Base-by-base conservation (phyloP, 495 filamentous ascomycete species). In the Trichoderma reesei region DNA sequence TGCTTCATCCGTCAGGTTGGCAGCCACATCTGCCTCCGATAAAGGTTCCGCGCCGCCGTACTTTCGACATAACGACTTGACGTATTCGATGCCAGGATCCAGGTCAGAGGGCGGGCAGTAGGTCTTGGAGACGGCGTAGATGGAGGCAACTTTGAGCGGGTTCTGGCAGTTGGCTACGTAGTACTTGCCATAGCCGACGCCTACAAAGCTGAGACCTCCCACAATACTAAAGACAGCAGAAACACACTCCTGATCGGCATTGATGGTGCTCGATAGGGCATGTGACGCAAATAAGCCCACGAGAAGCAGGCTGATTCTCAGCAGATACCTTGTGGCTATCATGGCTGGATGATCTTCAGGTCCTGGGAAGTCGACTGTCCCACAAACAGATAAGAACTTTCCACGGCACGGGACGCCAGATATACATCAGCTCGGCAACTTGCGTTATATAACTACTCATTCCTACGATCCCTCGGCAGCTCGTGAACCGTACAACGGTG, bases 1-100 rank as follows among this genome's bases (percentile, higher is more conserved):
- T 1, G 70, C 73, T 61, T 77, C 72, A 1, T 72, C 67, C 0
- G 76, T 80, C 7, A 79, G 65, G 59, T 80, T 77, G 7, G 65
- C 69, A 3, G 73, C 73, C 0, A 79, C 59, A 3, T 68, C 63
- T 8, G 72, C 72, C 34, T 72, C 67, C 0, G 78, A 66, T 3
- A 79, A 63, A 14, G 77, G 65, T 3, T 73, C 69, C 11, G 68
- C 18, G 48, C 69, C 59, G 8, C 69, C 74, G 10, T 68, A 69
- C 41, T 73, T 60, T n/a, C 63, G 69, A 62, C 77, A 79, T 2
- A 65, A 42, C 4, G 56, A n/a, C 3, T 66, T 66, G 37, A 78
- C 59, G 48, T 68, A 65, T 1, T 65, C 62, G 0, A 78, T 14
- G 3, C 78, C 78, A 8, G 67, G 62, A 1, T 59, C 41, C 16